phyloP scores from a whole-genome alignment of 208 protist species.

The Trypanosomatidae sp. region DNA sequence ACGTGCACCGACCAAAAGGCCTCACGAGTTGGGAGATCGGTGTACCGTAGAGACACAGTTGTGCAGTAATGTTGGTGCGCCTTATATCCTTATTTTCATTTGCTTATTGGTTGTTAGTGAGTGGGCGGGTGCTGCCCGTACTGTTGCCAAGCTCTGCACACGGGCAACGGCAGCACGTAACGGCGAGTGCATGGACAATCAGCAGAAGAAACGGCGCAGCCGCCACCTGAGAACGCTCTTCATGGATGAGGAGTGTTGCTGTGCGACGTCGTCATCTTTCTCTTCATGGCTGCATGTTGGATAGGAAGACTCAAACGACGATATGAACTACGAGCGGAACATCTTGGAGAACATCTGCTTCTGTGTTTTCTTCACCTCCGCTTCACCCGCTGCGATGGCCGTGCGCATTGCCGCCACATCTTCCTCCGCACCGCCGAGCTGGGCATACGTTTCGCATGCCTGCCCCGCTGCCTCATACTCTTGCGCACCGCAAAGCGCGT shows the following conservation, averaged over 20 bases:
- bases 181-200: background rate
- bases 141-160: background rate
- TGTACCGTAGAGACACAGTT: background rate
- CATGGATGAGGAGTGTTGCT: background rate
- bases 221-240: background rate
- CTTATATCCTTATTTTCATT: background rate
- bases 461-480: conserved; percentile 51
- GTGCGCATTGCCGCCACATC: conserved; percentile 45
- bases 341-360: conserved; percentile 75
- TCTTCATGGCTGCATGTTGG: background rate
- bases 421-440: conserved; percentile 27
- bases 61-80: background rate
- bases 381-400: conserved; percentile 31
- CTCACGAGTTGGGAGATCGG: too few relatives aligned
- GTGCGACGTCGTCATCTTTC: background rate
- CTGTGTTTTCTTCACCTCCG: conserved; percentile 30
- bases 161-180: background rate
- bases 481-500: conserved; percentile 44
- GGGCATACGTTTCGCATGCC: conserved; percentile 36
- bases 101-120: background rate
- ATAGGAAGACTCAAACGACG: background rate
- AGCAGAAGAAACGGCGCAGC: background rate
- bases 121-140: background rate
- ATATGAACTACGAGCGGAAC: conserved; percentile 40
- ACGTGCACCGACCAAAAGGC: background rate